Base-by-base conservation (phyloP, 192 early-diverging fungal genomes). In the Coemansia sp. region DNA sequence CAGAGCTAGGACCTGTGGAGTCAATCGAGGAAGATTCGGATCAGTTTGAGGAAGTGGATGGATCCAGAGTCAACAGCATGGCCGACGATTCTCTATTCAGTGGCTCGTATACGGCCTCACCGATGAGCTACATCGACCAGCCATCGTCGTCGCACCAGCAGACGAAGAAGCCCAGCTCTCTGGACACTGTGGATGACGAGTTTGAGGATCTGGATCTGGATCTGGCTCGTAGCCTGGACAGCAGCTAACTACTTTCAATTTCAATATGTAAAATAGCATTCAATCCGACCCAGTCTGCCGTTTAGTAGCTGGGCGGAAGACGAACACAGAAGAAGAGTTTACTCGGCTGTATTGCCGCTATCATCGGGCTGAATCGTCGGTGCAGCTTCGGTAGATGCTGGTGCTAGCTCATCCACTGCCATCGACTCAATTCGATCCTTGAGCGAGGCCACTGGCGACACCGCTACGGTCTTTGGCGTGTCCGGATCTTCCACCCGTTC, bases 141-240 rank as follows among this genome's bases (percentile, higher is more conserved):
- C 52, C 42, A 10, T 50, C 36, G 9, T 15, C 27, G 32, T 21
- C 41, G 28, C 53, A n/a, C 15, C 45, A 47, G 45, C 28, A 26
- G 7, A 12, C 45, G 15, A 47, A 29, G 15, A 30, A 29, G 45
- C 19, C 45, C 2, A 29, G 25, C 21, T 45, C 43, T 8, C 12
- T 45, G 43, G 43, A 45, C 23, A 21, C 32, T 4, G 44, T 29
- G 17, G 45, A 47, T 17, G 65, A 68, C 35, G 72, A 58, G 26
- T 75, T 75, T 44, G 72, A 68, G 17, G 72, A 75, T n/a, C 20
- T 75, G 27, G 66, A 69, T 17, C 35, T 60, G 14, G 72, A 75
- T 43, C 58, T 74, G 27, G 53, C 52, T 2, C 64, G 53, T 22
- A 74, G 60, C 40, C 40, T 67, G 15, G 55, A 62, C 11, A 57